Evolutionary conservation across 2,329 filamentous ascomycete species (phyloP).

Genomic region (Daldinia sp.): DNA sequence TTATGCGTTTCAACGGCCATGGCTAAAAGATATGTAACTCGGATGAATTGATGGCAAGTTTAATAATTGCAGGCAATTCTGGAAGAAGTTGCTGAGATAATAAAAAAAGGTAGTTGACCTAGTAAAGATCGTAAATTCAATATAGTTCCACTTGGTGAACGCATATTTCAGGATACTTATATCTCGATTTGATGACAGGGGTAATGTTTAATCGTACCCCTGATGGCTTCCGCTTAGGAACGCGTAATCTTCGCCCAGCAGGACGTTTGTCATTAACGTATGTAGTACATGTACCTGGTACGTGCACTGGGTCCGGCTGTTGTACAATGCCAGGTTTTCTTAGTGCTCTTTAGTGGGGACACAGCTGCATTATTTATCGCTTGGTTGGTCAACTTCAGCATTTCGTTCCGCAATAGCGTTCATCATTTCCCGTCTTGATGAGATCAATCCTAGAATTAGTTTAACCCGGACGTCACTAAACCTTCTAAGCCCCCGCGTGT

Average conservation of each 20-base stretch:
- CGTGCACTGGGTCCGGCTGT: neutral
- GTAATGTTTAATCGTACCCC: neutral
- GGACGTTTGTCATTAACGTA: neutral
- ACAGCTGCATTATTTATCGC: neutral
- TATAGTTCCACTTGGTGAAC: no score
- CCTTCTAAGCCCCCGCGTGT: conserved; percentile 31
- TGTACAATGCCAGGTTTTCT: conserved; percentile 1
- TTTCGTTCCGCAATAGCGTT: conserved; percentile 3
- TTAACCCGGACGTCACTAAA: conserved; percentile 29
- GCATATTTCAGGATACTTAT: no score
- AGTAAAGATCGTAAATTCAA: no score
- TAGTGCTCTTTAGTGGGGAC: neutral
- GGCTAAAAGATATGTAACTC: no score
- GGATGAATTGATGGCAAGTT: no score
- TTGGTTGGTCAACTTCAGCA: neutral
- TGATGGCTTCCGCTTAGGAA: conserved; percentile 3
- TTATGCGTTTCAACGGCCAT: no score
- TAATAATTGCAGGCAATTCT: no score
- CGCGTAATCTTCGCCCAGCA: conserved; percentile 21
- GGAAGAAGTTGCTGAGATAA: neutral
- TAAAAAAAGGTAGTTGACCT: no score
- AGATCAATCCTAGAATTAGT: conserved; percentile 30
- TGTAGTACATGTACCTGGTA: neutral
- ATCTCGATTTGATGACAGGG: neutral
- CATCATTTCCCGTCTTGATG: conserved; percentile 21